These are phyloP conservation scores for Aureobasidium sp. DNA, from an alignment of 2,329 filamentous ascomycete species.

Conservation along the genomic window DNA sequence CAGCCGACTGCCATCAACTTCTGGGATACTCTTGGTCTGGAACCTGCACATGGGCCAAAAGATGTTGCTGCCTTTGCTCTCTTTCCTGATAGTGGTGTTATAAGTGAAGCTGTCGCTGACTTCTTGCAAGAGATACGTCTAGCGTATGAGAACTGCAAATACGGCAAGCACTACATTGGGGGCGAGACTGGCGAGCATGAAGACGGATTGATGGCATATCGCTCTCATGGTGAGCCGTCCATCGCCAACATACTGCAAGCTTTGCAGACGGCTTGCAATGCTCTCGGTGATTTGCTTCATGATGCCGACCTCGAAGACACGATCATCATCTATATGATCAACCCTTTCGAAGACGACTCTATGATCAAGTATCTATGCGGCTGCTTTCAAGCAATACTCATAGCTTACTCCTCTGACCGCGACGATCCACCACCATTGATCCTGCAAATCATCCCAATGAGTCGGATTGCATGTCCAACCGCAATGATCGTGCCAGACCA, in stretches of 20 bases:
- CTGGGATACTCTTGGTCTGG: slow-evolving; percentile 74
- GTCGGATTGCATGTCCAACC: slow-evolving; percentile 58
- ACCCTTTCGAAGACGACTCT: slow-evolving; percentile 55
- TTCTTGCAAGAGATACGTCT: slow-evolving; percentile 64
- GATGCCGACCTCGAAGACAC: slow-evolving; percentile 37
- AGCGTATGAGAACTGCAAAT: slow-evolving; percentile 65
- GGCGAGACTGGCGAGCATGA: slow-evolving; percentile 27
- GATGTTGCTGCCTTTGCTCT: slow-evolving; percentile 65
- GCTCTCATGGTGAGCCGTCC: neutral
- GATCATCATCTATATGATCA: slow-evolving; percentile 69
- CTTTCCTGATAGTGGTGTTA: slow-evolving; percentile 58
- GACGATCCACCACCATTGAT: slow-evolving; percentile 52
- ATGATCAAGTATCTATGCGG: slow-evolving; percentile 62
- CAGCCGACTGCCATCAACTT: slow-evolving; percentile 68
- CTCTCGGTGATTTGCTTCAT: slow-evolving; percentile 1
- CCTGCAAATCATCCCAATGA: slow-evolving; percentile 66
- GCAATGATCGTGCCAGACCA: slow-evolving; percentile 57
- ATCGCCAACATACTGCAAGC: neutral
- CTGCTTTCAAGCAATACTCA: slow-evolving; percentile 66
- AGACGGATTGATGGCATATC: slow-evolving; percentile 10
- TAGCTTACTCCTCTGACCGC: slow-evolving; percentile 46
- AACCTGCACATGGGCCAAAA: slow-evolving; percentile 64
- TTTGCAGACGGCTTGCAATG: slow-evolving; percentile 11
- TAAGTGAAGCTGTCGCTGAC: slow-evolving; percentile 52
- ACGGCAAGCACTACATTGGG: slow-evolving; percentile 55